A percentile compares a stretch with the other conserved stretches of the same genome.
Conservation (phyloP, 2,329 filamentous ascomycete species). For the Arthrobotrys sinensis region DNA sequence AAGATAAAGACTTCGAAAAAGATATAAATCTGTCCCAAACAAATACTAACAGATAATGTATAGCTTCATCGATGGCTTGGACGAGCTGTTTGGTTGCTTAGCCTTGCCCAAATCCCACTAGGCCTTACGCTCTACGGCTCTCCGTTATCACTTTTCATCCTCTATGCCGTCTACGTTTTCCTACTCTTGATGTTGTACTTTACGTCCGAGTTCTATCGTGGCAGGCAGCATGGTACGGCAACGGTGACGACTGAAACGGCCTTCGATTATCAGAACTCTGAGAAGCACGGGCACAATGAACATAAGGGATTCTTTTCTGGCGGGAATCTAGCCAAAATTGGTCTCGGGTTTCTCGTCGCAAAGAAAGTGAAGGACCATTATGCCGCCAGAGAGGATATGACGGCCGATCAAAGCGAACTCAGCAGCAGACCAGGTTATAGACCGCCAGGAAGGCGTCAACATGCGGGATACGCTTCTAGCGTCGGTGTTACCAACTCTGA, state of each 20-base stretch:
- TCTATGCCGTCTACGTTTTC: constrained; percentile 85
- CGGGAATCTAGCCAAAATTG: constrained; percentile 51
- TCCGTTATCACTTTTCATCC: constrained; percentile 84
- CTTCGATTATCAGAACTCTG: constrained; percentile 49
- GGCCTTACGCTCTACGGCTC: constrained; percentile 94
- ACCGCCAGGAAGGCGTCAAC: constrained; percentile 20
- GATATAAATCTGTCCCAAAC: no score
- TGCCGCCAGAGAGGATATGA: constrained; percentile 41
- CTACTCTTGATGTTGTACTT: constrained; percentile 83
- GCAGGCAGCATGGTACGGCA: constrained; percentile 52
- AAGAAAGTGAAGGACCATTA: constrained; percentile 60
- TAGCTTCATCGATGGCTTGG: constrained; percentile 92
- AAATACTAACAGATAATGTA: not conserved
- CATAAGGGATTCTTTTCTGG: constrained; percentile 33
- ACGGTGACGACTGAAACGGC: constrained; percentile 56
- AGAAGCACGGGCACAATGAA: constrained; percentile 40
- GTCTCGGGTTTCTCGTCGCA: constrained; percentile 51
- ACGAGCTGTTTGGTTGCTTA: constrained; percentile 81
- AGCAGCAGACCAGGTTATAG: constrained; percentile 44
- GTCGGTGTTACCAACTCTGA: constrained; percentile 58
- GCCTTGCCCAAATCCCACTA: constrained; percentile 87
- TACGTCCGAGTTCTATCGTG: constrained; percentile 75
- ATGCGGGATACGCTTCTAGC: constrained; percentile 51
- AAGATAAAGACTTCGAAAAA: no score
- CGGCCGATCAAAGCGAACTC: constrained; percentile 55